A percentile compares a stretch with the other conserved stretches of the same genome.
phyloP scores from a whole-genome alignment of 2,329 filamentous ascomycete genomes.

The Penicillium brasilianum region DNA sequence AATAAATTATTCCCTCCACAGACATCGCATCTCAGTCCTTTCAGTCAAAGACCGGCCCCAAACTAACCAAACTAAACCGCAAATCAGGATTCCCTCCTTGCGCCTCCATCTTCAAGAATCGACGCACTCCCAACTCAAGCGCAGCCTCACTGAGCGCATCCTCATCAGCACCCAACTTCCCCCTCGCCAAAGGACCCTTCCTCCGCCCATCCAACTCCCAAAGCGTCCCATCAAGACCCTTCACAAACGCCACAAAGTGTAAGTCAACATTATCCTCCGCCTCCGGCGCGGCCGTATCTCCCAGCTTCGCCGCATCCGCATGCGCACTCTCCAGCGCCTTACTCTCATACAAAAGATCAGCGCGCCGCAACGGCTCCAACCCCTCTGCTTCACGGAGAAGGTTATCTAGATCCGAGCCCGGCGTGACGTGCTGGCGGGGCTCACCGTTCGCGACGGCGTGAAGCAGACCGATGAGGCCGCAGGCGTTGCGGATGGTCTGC shows the following conservation, averaged over 20 bases:
- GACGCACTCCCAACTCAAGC: constrained; percentile 69
- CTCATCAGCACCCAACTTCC: constrained; percentile 63
- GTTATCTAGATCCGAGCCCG: constrained; percentile 51
- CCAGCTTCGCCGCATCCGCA: constrained; percentile 73
- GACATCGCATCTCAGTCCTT: not conserved
- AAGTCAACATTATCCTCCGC: constrained; percentile 85
- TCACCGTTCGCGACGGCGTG: constrained; percentile 82
- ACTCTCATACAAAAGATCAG: constrained; percentile 77
- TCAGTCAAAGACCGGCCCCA: constrained; percentile 61
- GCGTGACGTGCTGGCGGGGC: constrained; percentile 66
- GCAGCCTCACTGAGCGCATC: constrained; percentile 78
- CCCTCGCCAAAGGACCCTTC: constrained; percentile 74
- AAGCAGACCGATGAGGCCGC: constrained; percentile 84
- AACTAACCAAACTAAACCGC: constrained; percentile 66
- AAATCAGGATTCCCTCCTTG: constrained; percentile 61
- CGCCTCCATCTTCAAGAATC: constrained; percentile 63
- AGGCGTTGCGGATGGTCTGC: constrained; percentile 93
- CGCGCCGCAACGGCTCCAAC: constrained; percentile 68
- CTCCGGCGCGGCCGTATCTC: constrained; percentile 77
- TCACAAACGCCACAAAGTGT: constrained; percentile 95
- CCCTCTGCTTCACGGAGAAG: constrained; percentile 74
- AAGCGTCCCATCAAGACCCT: constrained; percentile 70
- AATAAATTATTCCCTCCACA: not conserved
- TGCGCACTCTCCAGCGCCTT: constrained; percentile 78
- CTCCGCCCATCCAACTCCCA: constrained; percentile 82